Conservation (phyloP, 805 yeast genomes). For the Metschnikowia cubensis region DNA sequence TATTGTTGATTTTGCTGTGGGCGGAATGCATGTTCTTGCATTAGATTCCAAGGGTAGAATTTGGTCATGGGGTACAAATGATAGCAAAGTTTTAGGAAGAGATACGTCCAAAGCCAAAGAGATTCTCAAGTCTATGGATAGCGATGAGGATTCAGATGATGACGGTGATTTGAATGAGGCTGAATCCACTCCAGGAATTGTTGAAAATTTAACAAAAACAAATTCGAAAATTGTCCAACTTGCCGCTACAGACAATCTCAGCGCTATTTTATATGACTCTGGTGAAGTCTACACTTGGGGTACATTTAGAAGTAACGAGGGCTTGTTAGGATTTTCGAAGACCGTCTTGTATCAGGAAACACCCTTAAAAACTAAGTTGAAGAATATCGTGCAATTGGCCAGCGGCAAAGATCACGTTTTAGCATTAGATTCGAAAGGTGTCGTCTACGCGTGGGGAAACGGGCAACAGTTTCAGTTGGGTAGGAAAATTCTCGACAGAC, state of each 20-base stretch:
- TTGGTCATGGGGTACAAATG: constrained; percentile 99
- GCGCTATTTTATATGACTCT: constrained; percentile 70
- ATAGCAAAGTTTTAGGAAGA: constrained; percentile 87
- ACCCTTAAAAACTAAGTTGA: constrained; percentile 60
- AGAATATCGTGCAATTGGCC: constrained; percentile 75
- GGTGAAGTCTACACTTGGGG: constrained; percentile 99
- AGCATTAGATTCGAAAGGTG: constrained; percentile 78
- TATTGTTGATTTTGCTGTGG: constrained; percentile 84
- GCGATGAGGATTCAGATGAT: constrained; percentile 48
- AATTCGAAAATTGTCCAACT: constrained; percentile 62
- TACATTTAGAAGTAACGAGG: constrained; percentile 90
- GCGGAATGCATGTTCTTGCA: constrained; percentile 93
- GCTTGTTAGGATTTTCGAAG: constrained; percentile 76
- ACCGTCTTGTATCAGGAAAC: constrained; percentile 57
- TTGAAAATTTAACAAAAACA: constrained; percentile 59
- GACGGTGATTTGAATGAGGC: constrained; percentile 78
- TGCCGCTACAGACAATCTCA: constrained; percentile 89
- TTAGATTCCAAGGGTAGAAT: constrained; percentile 68
- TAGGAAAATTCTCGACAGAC: constrained; percentile 76
- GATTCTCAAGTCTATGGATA: constrained; percentile 64
- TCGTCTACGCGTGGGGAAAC: constrained; percentile 95
- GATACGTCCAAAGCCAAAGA: constrained; percentile 64
- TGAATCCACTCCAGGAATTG: constrained; percentile 85
- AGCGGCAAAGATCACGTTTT: constrained; percentile 91
- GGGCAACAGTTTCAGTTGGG: constrained; percentile 94